Evolutionary conservation across 768 basidiomycete species (phyloP).

Genomic region (Galerina marginata): DNA sequence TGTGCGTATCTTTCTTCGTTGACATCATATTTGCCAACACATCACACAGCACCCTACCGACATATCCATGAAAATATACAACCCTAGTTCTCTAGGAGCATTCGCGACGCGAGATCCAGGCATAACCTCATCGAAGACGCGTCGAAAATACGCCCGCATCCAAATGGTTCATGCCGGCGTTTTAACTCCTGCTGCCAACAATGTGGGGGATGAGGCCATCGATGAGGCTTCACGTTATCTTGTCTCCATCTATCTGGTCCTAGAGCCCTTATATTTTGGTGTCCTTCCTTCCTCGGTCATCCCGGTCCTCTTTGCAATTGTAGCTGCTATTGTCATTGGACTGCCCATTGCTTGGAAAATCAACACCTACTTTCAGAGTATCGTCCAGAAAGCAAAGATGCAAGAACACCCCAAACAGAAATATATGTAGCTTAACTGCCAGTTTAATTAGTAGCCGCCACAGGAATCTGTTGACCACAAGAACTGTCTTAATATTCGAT

Average conservation of each 20-base stretch:
- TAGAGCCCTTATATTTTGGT: constrained; percentile 68
- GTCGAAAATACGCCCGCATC: constrained; percentile 61
- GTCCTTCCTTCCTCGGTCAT: constrained; percentile 61
- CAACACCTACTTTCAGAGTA: constrained; percentile 27
- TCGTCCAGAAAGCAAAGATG: constrained; percentile 32
- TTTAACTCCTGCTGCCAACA: constrained; percentile 40
- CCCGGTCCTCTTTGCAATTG: constrained; percentile 38
- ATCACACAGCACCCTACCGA: constrained; percentile 32
- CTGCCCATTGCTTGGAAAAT: constrained; percentile 28
- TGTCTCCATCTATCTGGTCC: constrained; percentile 55
- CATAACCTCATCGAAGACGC: constrained; percentile 29
- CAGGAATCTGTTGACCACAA: too few species aligned
- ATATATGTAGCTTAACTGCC: background rate
- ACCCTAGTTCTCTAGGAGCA: constrained; percentile 34
- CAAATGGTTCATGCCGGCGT: constrained; percentile 60
- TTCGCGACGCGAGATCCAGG: constrained; percentile 14
- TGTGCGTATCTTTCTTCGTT: constrained; percentile 38
- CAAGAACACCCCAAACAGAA: background rate
- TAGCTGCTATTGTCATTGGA: constrained; percentile 30
- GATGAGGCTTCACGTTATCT: constrained; percentile 26
- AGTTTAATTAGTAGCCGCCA: background rate
- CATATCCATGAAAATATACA: constrained; percentile 30
- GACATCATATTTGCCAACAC: background rate
- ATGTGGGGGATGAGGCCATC: constrained; percentile 19
- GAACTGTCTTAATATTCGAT: too few species aligned